These are phyloP conservation scores for Trichoderma citrinoviride DNA, from an alignment of 2,329 filamentous ascomycete genomes.

Conservation along the genomic window DNA sequence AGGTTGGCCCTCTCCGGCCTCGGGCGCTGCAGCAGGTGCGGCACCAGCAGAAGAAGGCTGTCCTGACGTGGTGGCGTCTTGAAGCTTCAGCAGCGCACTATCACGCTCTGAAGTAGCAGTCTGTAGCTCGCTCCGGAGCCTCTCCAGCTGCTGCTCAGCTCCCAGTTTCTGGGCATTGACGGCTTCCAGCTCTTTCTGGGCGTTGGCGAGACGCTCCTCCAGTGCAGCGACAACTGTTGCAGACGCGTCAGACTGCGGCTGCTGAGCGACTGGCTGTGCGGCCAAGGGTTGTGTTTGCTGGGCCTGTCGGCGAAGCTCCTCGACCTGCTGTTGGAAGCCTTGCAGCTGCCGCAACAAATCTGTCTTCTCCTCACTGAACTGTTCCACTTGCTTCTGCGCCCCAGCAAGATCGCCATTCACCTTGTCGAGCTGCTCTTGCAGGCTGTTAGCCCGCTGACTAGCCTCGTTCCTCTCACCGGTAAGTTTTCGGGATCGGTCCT, in stretches of 20 bases:
- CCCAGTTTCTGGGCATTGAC: conserved; percentile 66
- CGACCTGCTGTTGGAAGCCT: conserved; percentile 44
- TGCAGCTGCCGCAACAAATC: conserved; percentile 44
- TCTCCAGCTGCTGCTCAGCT: conserved; percentile 61
- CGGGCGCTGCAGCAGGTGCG: not conserved
- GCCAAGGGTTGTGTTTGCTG: conserved; percentile 31
- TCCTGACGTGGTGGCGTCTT: conserved; percentile 31
- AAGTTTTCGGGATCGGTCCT: conserved; percentile 56
- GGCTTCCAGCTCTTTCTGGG: conserved; percentile 61
- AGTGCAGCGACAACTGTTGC: conserved; percentile 46
- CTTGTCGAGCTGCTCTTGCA: conserved; percentile 51
- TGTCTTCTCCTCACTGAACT: conserved; percentile 34
- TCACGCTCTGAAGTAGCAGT: conserved; percentile 63
- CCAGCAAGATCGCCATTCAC: conserved; percentile 54
- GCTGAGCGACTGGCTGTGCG: conserved; percentile 32
- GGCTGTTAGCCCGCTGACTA: conserved; percentile 49
- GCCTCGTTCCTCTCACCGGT: conserved; percentile 54
- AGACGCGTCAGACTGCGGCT: conserved; percentile 37
- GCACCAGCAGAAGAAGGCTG: conserved; percentile 1
- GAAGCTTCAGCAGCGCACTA: conserved; percentile 47
- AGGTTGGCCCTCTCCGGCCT: conserved; percentile 7
- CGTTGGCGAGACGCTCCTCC: conserved; percentile 48
- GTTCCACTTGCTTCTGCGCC: conserved; percentile 40
- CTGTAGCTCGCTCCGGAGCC: conserved; percentile 58
- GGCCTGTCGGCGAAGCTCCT: conserved; percentile 39